Evolutionary conservation across 108 stramenopile species (phyloP).

Genomic region (Stephanodiscus triporus): DNA sequence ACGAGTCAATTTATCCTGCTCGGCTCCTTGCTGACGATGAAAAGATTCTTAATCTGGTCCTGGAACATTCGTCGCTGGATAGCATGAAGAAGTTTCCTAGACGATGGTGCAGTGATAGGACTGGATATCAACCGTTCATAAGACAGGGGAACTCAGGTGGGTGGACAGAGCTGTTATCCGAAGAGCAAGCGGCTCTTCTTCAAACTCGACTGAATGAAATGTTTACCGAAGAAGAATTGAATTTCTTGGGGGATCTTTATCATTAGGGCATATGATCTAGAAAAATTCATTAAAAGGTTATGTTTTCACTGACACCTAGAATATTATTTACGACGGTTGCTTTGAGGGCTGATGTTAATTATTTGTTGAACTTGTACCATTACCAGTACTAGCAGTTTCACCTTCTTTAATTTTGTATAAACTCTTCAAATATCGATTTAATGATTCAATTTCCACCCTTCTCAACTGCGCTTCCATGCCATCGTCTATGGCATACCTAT

Average conservation of each 20-base stretch:
- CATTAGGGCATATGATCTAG: too few relatives aligned
- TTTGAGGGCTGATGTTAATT: background rate
- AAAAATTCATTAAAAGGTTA: too few relatives aligned
- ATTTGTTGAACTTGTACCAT: background rate
- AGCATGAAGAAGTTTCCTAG: constrained; percentile 54
- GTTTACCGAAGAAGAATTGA: constrained; percentile 32
- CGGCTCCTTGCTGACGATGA: constrained; percentile 37
- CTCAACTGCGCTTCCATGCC: constrained; percentile 73
- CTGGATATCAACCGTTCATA: constrained; percentile 57
- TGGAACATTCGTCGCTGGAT: constrained; percentile 54
- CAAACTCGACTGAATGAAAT: constrained; percentile 37
- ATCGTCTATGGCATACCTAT: constrained; percentile 87
- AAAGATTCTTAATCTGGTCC: constrained; percentile 42
- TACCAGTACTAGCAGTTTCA: background rate
- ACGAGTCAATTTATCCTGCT: constrained; percentile 26
- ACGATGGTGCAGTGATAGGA: constrained; percentile 59
- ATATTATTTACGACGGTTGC: background rate
- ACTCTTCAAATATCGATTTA: constrained; percentile 67
- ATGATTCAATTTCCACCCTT: constrained; percentile 66
- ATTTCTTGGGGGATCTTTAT: constrained; percentile 48
- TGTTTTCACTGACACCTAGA: background rate
- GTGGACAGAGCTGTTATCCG: constrained; percentile 52
- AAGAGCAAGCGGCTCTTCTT: constrained; percentile 44
- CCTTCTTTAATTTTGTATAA: constrained; percentile 51
- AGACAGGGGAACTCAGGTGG: constrained; percentile 56